phyloP scores from a whole-genome alignment of 2,329 filamentous ascomycete species.

The Fusarium papillatum region DNA sequence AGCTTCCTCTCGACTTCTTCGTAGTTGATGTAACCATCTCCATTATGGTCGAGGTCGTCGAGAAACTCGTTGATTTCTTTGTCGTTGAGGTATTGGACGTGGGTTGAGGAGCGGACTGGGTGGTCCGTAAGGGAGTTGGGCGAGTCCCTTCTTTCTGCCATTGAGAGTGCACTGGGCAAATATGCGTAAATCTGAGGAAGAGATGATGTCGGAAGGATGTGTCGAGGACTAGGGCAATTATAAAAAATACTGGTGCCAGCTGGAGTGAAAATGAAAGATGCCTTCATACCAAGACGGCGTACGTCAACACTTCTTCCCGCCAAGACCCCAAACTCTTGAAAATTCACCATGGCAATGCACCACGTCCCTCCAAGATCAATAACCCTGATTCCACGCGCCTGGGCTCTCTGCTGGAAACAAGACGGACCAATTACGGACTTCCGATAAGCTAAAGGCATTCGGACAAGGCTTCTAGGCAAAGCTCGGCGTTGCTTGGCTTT shows the following conservation, averaged over 20 bases:
- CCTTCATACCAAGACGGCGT: not conserved
- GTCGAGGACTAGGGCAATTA: not conserved
- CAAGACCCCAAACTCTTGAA: not conserved
- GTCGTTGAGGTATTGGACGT: slow-evolving; percentile 55
- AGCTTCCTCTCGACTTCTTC: slow-evolving; percentile 66
- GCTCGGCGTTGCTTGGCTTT: slow-evolving; percentile 6
- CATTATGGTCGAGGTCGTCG: slow-evolving; percentile 64
- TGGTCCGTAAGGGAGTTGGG: slow-evolving; percentile 37
- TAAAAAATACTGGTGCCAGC: not conserved
- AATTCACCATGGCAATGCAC: not conserved
- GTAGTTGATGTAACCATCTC: slow-evolving; percentile 66
- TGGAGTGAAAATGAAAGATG: not conserved
- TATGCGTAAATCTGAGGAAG: too few species aligned
- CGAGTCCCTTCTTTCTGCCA: not conserved
- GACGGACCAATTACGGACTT: not conserved
- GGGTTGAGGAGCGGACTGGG: slow-evolving; percentile 39
- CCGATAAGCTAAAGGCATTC: not conserved
- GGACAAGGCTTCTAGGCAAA: slow-evolving; percentile 10
- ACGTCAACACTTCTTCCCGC: not conserved
- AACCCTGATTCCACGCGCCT: not conserved
- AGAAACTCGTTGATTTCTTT: slow-evolving; percentile 66
- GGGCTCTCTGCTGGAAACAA: not conserved
- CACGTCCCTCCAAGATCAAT: not conserved
- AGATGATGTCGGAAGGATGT: not conserved
- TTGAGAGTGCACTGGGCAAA: not conserved